Base-by-base conservation (phyloP, 768 basidiomycete genomes). In the Rhodotorula graminis region DNA sequence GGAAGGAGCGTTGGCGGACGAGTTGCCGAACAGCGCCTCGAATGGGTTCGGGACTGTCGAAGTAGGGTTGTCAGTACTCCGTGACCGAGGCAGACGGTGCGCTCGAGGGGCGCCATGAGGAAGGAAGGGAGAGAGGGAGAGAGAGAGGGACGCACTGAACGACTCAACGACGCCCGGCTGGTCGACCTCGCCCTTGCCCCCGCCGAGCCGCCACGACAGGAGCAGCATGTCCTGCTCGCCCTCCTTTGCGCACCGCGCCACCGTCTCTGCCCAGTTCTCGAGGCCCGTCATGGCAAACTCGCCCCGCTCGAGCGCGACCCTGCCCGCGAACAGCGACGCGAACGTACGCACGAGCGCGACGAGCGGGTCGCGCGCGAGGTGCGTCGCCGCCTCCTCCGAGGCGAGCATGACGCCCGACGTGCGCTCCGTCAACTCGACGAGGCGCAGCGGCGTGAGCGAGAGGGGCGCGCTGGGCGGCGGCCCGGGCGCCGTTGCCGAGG, bases 371-470 rank as follows among this genome's bases (percentile, higher is more conserved):
- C 57, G 85, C 87, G 68, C 83, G 84, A 93, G 83, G 7, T 85
- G 82, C 29, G 91, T 90, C 2, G 88, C 86, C 50, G 82, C 81
- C 58, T 80, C 78, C 72, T 88, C 88, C 61, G 90, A 87, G 1
- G 90, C 91, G 78, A 87, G 89, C 80, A 98, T 86, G 42, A 94
- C 87, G 4, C 90, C 90, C 5, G 91, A 93, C 3, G 91, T 91
- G 69, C 96, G 89, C 50, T 89, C 89, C 2, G 91, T 90, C 58
- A 97, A 83, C 79, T 97, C 93, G 76, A 98, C 87, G 15, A 98
- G 85, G 29, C 94, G 92, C 4, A 97, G 85, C 0, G 90, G 90
- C 74, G 92, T 87, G 47, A 95, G 84, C 18, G 83, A 81, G 56
- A 80, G 70, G 40, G 75, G 16, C 21, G 53, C 44, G 15, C 5